Evolutionary conservation across 768 basidiomycete genomes (phyloP).

Genomic region (Boletellus ananas): DNA sequence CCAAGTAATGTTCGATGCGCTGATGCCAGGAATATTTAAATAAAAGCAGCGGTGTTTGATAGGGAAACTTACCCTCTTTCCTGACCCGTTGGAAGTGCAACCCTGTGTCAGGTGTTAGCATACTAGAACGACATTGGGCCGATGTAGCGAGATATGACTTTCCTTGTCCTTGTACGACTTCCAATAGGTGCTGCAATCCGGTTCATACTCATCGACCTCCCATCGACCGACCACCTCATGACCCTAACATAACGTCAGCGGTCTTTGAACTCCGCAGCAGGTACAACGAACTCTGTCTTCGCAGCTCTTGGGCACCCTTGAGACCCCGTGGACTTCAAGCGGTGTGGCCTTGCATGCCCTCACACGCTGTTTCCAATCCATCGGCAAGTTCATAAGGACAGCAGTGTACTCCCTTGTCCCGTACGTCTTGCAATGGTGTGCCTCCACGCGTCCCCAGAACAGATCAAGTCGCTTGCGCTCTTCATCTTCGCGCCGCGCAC

Average conservation of each 20-base stretch:
- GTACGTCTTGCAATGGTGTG: conserved; percentile 26
- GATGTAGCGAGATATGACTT: not conserved
- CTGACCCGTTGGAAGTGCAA: conserved; percentile 22
- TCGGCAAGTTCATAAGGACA: conserved; percentile 26
- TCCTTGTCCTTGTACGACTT: conserved; percentile 29
- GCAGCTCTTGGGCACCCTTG: conserved; percentile 16
- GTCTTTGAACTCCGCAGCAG: not conserved
- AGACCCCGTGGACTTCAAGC: conserved; percentile 23
- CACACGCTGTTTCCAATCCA: conserved; percentile 15
- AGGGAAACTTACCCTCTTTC: conserved; percentile 19
- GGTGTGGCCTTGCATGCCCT: conserved; percentile 24
- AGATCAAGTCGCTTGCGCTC: conserved; percentile 21
- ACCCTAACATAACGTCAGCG: conserved; percentile 11
- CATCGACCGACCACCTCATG: conserved; percentile 22
- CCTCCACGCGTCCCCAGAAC: conserved; percentile 18
- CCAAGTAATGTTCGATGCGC: conserved; percentile 30
- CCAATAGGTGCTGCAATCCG: conserved; percentile 27
- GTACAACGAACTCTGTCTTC: conserved; percentile 18
- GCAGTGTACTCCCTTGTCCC: conserved; percentile 31
- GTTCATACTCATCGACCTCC: conserved; percentile 25
- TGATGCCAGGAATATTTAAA: conserved; percentile 2
- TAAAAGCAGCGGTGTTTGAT: not conserved
- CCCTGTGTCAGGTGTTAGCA: conserved; percentile 14
- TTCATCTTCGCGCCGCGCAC: conserved; percentile 15
- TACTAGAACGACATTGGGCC: not conserved